Base-by-base conservation (phyloP, 2,329 filamentous ascomycete species). In the Hortaea werneckii region DNA sequence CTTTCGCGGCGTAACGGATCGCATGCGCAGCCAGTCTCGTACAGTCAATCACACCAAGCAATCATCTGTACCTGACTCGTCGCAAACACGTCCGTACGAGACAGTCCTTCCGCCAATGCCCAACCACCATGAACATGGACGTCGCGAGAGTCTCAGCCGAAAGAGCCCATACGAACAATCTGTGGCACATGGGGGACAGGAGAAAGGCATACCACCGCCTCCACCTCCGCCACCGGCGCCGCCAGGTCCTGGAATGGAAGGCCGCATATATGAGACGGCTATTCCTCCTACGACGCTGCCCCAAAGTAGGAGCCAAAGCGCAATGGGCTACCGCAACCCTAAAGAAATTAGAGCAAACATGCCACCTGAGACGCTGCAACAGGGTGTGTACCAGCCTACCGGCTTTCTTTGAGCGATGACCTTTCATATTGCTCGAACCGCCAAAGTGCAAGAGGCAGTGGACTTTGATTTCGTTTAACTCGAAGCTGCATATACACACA, bases 1-100 rank as follows among this genome's bases (percentile, higher is more conserved):
- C 50, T 64, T 77, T 45, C 66, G 72, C 27, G 76, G 71, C 46
- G 67, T 80, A 12, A 73, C 75, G 3, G 75, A 75, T 51, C 73
- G 77, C 44, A 73, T 71, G 37, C 67, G 75, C 41, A 13, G 34
- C 37, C 29, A 41, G 37, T 29, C 35, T 40, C 35, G 44, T 51
- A 13, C 49, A 51, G 5, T 50, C 53, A 40, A 49, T 50, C 44
- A 50, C 42, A 12, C 12, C 39, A 46, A 37, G 10, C 12, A 11
- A 35, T 47, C 58, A 26, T 49, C 54, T 58, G 11, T 34, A 26
- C 39, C 38, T 11, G 29, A 26, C 42, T 29, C 35, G 6, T 38
- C 9, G 6, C 37, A 38, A 8, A n/a, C 30, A 7, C 57, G 66
- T 20, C 67, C 69, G 1, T 72, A 72, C 49, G 69, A 72, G 51